Base-by-base conservation (phyloP, 495 filamentous ascomycete genomes). In the Penicillium verhagenii region DNA sequence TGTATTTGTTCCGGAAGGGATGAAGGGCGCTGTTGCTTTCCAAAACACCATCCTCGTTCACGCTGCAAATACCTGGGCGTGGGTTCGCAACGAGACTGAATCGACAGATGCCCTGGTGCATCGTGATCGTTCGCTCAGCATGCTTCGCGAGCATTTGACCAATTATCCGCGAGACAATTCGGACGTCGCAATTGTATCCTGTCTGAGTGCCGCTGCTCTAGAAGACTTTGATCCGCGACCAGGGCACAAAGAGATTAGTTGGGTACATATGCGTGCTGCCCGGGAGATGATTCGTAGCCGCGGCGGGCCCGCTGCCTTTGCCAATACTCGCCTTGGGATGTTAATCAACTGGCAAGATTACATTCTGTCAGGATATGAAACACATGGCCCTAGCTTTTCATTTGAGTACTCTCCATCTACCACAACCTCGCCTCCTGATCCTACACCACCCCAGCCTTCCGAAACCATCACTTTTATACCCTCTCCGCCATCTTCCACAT, bases 311-410 rank as follows among this genome's bases (percentile, higher is more conserved):
- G 57, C 57, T 37, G 71, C 69, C 24, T 75, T 75, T 50, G 56
- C 60, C 13, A 65, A 70, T 42, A 73, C 69, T 8, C 71, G 65
- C 31, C 48, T 75, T n/a, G 71, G 69, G 0, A 75, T 69, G 65
- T 49, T 76, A 24, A 72, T 73, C 35, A 74, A 77, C 44, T 75
- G 71, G 73, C 70, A 72, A 61, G 72, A 75, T 50, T 74, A 75
- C 52, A 72, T 73, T 24, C 48, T 75, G 18, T 65, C 69, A 1
- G 73, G 73, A 1, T 75, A 74, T 51, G 71, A 74, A 31, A 69
- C 65, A 1, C 56, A 69, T 10, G 67, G 63, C 11, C 55, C 58
- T 0, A 69, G 66, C 45, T 73, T 75, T 38, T 70, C 60, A 31
- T 75, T 71, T 35, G 66, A 75, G 20, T 48, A 53, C 14, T 18